Evolutionary conservation across 768 basidiomycete genomes (phyloP).

Genomic region (Xanthoconium purpureum): DNA sequence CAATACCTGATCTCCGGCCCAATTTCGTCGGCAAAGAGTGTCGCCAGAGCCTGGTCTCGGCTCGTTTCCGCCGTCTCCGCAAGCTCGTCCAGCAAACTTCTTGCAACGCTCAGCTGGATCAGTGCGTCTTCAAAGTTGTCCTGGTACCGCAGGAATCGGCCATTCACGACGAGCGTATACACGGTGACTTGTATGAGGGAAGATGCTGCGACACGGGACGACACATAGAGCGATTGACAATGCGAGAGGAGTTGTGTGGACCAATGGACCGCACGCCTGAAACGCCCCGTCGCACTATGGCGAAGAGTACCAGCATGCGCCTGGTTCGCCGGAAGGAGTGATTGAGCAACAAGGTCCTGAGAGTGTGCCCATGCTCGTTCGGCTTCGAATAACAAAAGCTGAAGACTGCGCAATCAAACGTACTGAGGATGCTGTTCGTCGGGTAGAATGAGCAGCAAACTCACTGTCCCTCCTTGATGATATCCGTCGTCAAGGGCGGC

Average conservation of each 20-base stretch:
- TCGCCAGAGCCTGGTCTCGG: slow-evolving; percentile 83
- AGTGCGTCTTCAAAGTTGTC: slow-evolving; percentile 76
- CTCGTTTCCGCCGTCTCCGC: slow-evolving; percentile 63
- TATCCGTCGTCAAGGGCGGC: slow-evolving; percentile 62
- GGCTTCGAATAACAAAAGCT: slow-evolving; percentile 83
- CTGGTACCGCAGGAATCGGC: slow-evolving; percentile 76
- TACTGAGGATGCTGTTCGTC: slow-evolving; percentile 8
- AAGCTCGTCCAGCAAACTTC: slow-evolving; percentile 66
- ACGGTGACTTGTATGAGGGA: slow-evolving; percentile 66
- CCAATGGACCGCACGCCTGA: slow-evolving; percentile 78
- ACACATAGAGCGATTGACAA: slow-evolving; percentile 59
- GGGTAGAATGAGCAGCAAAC: slow-evolving; percentile 26
- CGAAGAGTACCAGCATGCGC: slow-evolving; percentile 55
- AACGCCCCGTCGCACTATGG: slow-evolving; percentile 74
- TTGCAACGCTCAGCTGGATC: slow-evolving; percentile 74
- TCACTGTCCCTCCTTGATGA: slow-evolving; percentile 82
- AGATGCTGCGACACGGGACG: slow-evolving; percentile 51
- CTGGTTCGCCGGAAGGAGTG: slow-evolving; percentile 50
- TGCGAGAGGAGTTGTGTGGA: slow-evolving; percentile 73
- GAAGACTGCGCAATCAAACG: slow-evolving; percentile 48
- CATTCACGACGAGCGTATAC: slow-evolving; percentile 79
- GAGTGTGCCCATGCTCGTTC: slow-evolving; percentile 92
- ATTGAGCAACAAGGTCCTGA: slow-evolving; percentile 63
- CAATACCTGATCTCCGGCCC: slow-evolving; percentile 90
- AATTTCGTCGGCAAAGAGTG: slow-evolving; percentile 80